Conservation (phyloP, 2,329 filamentous ascomycete species). For the Colletotrichum acutatum region DNA sequence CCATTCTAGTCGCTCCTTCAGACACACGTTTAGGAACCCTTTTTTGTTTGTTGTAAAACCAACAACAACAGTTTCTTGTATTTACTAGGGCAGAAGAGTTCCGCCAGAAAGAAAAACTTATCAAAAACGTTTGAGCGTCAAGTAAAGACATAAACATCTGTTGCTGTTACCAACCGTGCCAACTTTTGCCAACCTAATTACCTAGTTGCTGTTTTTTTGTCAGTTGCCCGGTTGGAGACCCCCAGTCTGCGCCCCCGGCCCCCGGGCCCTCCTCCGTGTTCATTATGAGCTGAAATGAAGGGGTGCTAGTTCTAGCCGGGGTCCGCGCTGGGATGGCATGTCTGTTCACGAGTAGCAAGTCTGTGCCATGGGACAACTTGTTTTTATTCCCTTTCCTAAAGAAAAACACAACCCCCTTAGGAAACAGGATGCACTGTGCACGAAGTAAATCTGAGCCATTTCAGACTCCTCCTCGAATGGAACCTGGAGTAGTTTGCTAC, state of each 20-base stretch:
- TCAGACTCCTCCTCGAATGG: neutral
- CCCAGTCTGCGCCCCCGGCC: too few species aligned
- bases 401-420: neutral
- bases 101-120: neutral
- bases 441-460: neutral
- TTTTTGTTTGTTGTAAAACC: neutral
- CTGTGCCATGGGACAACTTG: neutral
- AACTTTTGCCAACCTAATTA: neutral
- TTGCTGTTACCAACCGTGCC: neutral
- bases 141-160: neutral
- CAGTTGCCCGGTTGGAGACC: neutral
- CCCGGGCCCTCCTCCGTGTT: neutral
- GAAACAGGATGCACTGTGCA: neutral
- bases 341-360: neutral
- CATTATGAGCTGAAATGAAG: constrained; percentile 21
- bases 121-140: neutral
- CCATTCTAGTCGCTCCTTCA: neutral
- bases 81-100: neutral
- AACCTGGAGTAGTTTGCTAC: neutral
- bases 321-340: neutral
- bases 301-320: neutral
- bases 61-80: neutral
- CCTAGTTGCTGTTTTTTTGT: neutral
- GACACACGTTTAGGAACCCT: neutral
- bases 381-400: neutral